Evolutionary conservation across 2,329 filamentous ascomycete genomes (phyloP).

Genomic region (Diplodia seriata): DNA sequence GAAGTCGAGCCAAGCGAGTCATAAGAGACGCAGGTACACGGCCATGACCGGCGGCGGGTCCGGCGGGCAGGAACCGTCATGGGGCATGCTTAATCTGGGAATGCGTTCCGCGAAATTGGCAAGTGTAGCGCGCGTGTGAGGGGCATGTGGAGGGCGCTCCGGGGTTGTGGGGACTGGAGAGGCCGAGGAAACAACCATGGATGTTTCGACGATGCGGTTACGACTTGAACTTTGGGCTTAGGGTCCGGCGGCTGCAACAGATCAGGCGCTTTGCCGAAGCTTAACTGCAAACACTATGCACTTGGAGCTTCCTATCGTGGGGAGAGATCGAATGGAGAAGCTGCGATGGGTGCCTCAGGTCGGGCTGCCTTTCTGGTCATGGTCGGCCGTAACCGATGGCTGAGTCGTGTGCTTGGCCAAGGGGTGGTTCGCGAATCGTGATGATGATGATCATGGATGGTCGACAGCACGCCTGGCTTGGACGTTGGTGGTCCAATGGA

Average conservation of each 20-base stretch:
- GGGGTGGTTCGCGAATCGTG: conserved; percentile 9
- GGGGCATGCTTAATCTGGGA: conserved; percentile 23
- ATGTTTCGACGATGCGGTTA: neutral
- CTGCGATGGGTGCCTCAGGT: neutral
- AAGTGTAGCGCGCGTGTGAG: neutral
- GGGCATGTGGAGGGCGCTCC: neutral
- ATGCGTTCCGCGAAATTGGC: neutral
- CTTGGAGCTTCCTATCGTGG: conserved; percentile 5
- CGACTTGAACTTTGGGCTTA: neutral
- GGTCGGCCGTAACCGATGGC: neutral
- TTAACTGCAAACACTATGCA: neutral
- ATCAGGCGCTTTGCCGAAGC: neutral
- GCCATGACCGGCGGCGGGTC: neutral
- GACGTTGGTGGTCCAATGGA: neutral
- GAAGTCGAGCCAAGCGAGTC: conserved; percentile 11
- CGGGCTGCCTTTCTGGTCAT: conserved; percentile 15
- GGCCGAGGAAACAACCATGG: neutral
- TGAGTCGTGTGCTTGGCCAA: conserved; percentile 22
- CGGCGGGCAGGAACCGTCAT: conserved; percentile 3
- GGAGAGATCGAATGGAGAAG: conserved; percentile 14
- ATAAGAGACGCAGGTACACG: conserved; percentile 15
- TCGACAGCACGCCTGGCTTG: conserved; percentile 10
- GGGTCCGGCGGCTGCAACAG: neutral
- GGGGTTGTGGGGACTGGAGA: conserved; percentile 1
- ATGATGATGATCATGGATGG: conserved; percentile 7